A percentile compares a stretch with the other conserved stretches of the same genome.
phyloP scores from a whole-genome alignment of 2,329 filamentous ascomycete species.

The Stenocarpella maydis region DNA sequence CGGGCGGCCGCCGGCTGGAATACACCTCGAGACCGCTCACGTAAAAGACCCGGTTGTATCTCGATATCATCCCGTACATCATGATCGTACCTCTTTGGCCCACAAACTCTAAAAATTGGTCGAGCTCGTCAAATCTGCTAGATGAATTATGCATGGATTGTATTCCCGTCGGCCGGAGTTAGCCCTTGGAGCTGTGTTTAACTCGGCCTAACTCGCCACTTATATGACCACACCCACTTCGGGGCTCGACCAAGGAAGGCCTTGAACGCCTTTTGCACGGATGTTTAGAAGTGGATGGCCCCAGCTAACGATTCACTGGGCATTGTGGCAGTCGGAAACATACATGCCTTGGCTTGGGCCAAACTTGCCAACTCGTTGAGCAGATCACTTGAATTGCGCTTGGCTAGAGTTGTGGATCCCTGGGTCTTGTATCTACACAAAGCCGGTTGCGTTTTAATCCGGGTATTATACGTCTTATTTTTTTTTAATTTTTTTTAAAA shows the following conservation, averaged over 20 bases:
- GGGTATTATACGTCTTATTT: no score
- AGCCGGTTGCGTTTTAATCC: no score
- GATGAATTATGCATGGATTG: neutral
- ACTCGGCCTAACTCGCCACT: neutral
- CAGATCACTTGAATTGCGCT: neutral
- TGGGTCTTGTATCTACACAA: neutral
- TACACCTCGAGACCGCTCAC: neutral
- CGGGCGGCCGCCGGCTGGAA: neutral
- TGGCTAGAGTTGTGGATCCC: neutral
- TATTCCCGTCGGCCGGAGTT: no score
- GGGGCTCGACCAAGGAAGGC: neutral
- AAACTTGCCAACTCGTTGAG: neutral
- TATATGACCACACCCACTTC: neutral
- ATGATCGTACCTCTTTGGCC: neutral
- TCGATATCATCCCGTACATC: neutral
- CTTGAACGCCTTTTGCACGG: neutral
- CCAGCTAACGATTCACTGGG: conserved; percentile 5
- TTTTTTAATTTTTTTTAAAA: no score
- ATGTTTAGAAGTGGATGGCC: neutral
- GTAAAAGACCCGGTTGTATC: neutral
- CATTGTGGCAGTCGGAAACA: neutral
- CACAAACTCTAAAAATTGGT: no score
- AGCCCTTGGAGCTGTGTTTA: no score
- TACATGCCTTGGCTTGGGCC: neutral
- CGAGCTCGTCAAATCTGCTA: no score